These are phyloP conservation scores for Starmerella riodocensis DNA, from an alignment of 805 yeast genomes.

Conservation along the genomic window DNA sequence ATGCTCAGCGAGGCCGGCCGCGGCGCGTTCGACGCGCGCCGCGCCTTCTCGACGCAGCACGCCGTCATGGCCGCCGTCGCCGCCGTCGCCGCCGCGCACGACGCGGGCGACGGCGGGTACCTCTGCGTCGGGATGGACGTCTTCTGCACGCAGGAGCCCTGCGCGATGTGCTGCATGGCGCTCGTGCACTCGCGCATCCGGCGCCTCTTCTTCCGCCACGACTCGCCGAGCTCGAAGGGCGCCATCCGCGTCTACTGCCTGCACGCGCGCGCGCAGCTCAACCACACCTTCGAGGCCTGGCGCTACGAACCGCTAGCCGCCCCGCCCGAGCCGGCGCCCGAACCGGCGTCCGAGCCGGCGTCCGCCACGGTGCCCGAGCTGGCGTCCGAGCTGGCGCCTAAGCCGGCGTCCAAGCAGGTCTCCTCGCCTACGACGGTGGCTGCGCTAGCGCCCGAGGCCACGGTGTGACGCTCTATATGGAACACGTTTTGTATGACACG, in stretches of 20 bases:
- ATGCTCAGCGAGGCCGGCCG: slow-evolving; percentile 32
- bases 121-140: slow-evolving; percentile 67
- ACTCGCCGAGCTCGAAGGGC: slow-evolving; percentile 43
- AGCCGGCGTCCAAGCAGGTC: too few species aligned
- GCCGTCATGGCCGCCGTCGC: slow-evolving; percentile 62
- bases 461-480: too few species aligned
- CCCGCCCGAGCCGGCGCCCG: too few species aligned
- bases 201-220: slow-evolving; percentile 44
- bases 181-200: slow-evolving; percentile 76
- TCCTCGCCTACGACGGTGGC: too few species aligned
- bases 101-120: slow-evolving; percentile 35
- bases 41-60: slow-evolving; percentile 48
- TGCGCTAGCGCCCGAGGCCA: too few species aligned
- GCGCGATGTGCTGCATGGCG: slow-evolving; percentile 95
- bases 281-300: slow-evolving; percentile 82
- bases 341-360: too few species aligned
- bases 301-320: too few species aligned
- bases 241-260: slow-evolving; percentile 47
- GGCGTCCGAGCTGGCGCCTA: too few species aligned
- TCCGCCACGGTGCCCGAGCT: too few species aligned
- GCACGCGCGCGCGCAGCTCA: slow-evolving; percentile 61
- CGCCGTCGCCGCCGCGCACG: slow-evolving; percentile 38
- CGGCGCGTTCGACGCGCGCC: slow-evolving; percentile 28
- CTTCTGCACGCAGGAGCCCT: slow-evolving; percentile 88
- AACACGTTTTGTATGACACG: too few species aligned